Conservation (phyloP, 805 yeast species). For the Wickerhamiella cacticola region DNA sequence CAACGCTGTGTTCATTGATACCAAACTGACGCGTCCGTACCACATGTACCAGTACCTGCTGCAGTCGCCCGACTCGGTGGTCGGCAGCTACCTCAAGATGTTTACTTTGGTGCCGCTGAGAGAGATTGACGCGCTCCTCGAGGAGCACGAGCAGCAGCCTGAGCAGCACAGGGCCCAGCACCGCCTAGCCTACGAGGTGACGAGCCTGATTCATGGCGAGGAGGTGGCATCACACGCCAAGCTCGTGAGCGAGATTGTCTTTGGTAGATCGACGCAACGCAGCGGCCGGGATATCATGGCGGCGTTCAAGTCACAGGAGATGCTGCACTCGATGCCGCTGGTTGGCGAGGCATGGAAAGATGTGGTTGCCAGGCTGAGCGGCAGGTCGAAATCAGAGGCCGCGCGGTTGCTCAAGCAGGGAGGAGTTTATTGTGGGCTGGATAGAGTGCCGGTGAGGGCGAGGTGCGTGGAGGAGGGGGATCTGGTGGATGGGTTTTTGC, state of each 20-base stretch:
- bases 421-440: constrained; percentile 60
- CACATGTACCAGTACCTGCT: constrained; percentile 77
- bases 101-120: constrained; percentile 66
- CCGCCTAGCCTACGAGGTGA: constrained; percentile 68
- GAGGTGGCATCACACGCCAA: constrained; percentile 62
- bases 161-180: constrained; percentile 61
- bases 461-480: constrained; percentile 38
- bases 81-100: constrained; percentile 52
- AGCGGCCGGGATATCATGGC: constrained; percentile 35
- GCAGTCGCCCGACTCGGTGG: constrained; percentile 53
- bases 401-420: constrained; percentile 54
- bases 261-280: constrained; percentile 42
- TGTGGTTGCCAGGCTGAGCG: constrained; percentile 37
- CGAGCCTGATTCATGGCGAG: constrained; percentile 76
- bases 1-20: constrained; percentile 81
- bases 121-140: constrained; percentile 44
- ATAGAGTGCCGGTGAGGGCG: constrained; percentile 39
- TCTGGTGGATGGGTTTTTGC: constrained; percentile 45
- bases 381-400: constrained; percentile 40
- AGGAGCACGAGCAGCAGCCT: constrained; percentile 46
- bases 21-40: constrained; percentile 61
- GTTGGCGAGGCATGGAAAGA: constrained; percentile 37
- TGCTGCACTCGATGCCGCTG: constrained; percentile 36
- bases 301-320: constrained; percentile 48
- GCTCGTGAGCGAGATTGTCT: constrained; percentile 53